A percentile compares a stretch with the other conserved stretches of the same genome.
Conservation (phyloP, 768 basidiomycete species). For the Mycena galericulata region DNA sequence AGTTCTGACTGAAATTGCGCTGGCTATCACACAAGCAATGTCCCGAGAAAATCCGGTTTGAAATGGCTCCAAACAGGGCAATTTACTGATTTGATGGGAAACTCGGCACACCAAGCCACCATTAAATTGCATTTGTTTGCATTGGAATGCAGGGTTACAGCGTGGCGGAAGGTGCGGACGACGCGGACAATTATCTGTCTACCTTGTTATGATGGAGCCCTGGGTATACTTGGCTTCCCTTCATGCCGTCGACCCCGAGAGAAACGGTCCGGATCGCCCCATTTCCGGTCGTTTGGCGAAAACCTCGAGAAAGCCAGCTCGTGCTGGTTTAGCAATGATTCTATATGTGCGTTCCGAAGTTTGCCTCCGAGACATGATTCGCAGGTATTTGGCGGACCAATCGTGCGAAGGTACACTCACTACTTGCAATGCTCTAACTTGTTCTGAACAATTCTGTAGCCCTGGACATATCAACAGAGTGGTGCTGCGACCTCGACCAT, state of each 20-base stretch:
- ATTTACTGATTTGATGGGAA: too few relatives aligned
- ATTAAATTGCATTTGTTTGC: too few relatives aligned
- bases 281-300: neutral
- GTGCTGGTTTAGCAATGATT: slow-evolving; percentile 18
- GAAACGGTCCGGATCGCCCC: neutral
- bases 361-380: slow-evolving; percentile 12
- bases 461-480: neutral
- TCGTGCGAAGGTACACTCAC: neutral
- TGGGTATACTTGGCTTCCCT: neutral
- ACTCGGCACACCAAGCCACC: too few relatives aligned
- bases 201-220: too few relatives aligned
- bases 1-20: too few relatives aligned
- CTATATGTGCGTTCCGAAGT: slow-evolving; percentile 7
- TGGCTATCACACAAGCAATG: too few relatives aligned
- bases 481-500: slow-evolving; percentile 3
- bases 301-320: slow-evolving; percentile 14
- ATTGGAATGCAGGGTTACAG: too few relatives aligned
- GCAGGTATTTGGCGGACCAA: neutral
- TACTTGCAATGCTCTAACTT: neutral
- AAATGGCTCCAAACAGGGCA: too few relatives aligned
- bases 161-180: too few relatives aligned
- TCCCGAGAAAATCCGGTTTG: too few relatives aligned
- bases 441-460: neutral
- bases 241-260: neutral
- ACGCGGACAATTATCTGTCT: too few relatives aligned